These are phyloP conservation scores for Hirschfeldia incana DNA, from an alignment of 345 rosid genomes.

Conservation along the genomic window DNA sequence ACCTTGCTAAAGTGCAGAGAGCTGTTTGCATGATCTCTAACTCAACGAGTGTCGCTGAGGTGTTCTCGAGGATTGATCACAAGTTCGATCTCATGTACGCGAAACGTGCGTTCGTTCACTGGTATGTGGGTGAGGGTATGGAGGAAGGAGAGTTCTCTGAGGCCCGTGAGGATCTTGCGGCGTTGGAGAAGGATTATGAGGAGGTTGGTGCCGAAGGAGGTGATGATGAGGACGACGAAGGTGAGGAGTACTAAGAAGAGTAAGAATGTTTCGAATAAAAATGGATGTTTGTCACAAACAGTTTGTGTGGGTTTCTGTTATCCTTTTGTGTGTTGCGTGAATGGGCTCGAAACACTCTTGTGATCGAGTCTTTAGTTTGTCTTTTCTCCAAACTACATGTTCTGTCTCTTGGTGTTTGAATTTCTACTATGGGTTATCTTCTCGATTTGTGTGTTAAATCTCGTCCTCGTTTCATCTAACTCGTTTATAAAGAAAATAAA, in stretches of 20 bases:
- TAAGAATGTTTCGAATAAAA: not conserved
- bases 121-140: slow-evolving; percentile 89
- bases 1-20: slow-evolving; percentile 76
- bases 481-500: not conserved
- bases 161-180: slow-evolving; percentile 82
- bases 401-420: not conserved
- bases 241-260: slow-evolving; percentile 46
- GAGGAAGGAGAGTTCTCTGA: slow-evolving; percentile 82
- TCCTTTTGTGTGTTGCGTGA: not conserved
- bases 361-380: slow-evolving; percentile 27
- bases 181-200: slow-evolving; percentile 74
- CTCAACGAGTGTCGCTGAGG: slow-evolving; percentile 78
- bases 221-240: slow-evolving; percentile 69
- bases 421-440: not conserved
- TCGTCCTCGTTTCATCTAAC: not conserved
- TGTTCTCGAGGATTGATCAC: slow-evolving; percentile 71
- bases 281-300: not conserved
- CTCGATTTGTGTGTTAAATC: not conserved
- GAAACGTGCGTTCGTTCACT: slow-evolving; percentile 74
- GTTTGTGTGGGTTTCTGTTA: not conserved
- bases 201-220: slow-evolving; percentile 81
- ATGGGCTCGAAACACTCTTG: slow-evolving; percentile 26
- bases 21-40: slow-evolving; percentile 82
- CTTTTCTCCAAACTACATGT: not conserved
- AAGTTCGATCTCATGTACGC: slow-evolving; percentile 81